A percentile compares a stretch with the other conserved stretches of the same genome.
phyloP scores from a whole-genome alignment of 441 rosid genomes.

The Syzygium syzygioides region DNA sequence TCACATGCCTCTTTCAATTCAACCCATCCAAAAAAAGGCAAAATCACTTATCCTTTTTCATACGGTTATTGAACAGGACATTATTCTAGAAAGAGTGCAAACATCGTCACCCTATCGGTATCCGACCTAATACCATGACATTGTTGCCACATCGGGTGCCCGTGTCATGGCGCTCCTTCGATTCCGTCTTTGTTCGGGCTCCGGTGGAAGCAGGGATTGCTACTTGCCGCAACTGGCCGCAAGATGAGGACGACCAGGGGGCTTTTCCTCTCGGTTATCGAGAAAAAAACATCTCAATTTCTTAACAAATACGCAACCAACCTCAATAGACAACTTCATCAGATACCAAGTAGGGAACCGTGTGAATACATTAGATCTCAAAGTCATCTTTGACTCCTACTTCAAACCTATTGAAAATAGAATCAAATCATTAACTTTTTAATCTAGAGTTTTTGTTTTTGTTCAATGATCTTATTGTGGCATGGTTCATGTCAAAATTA shows the following conservation, averaged over 20 bases:
- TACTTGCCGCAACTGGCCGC: neutral
- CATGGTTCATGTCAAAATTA: neutral
- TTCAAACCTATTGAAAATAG: neutral
- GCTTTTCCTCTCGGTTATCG: neutral
- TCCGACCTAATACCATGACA: neutral
- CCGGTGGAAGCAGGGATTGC: neutral
- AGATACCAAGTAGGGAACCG: neutral
- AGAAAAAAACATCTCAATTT: neutral
- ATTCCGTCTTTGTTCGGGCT: neutral
- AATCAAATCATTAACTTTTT: neutral
- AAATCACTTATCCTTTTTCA: neutral
- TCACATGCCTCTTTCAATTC: neutral
- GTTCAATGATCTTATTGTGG: neutral
- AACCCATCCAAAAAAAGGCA: neutral
- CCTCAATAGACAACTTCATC: neutral
- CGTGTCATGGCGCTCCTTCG: neutral
- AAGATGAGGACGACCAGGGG: neutral
- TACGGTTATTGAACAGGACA: neutral
- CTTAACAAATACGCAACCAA: neutral
- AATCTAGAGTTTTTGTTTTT: neutral
- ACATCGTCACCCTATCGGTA: neutral
- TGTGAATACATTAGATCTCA: neutral
- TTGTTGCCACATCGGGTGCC: neutral
- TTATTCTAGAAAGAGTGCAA: neutral
- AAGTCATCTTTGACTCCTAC: neutral